Conservation (phyloP, 306 rosid genomes). For the Carpinus viminea region DNA sequence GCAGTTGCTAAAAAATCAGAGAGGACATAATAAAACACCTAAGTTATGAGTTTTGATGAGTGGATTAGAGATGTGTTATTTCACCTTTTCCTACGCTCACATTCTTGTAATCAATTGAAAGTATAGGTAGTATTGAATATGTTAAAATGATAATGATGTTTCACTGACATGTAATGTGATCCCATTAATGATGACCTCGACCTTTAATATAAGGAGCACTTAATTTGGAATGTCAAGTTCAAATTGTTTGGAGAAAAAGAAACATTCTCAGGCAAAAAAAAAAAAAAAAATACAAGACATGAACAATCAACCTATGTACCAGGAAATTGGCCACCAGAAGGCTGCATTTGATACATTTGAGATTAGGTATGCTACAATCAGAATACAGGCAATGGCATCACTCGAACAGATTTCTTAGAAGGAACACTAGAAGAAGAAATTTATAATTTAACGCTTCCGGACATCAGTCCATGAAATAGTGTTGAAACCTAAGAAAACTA, state of each 20-base stretch:
- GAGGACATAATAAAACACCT: too few relatives aligned
- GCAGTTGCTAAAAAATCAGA: not conserved
- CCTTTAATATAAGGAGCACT: too few relatives aligned
- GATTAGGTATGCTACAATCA: slow-evolving; percentile 37
- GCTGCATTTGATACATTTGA: slow-evolving; percentile 24
- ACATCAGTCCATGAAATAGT: slow-evolving; percentile 36
- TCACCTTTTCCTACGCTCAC: too few relatives aligned
- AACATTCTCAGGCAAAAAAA: not conserved
- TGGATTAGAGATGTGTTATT: too few relatives aligned
- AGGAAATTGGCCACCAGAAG: slow-evolving; percentile 14
- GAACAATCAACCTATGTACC: slow-evolving; percentile 16
- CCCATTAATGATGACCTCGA: too few relatives aligned
- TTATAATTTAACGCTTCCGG: slow-evolving; percentile 27
- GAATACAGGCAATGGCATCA: slow-evolving; percentile 9
- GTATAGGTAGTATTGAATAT: too few relatives aligned
- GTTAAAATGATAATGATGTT: too few relatives aligned
- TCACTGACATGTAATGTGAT: too few relatives aligned
- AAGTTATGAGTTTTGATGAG: too few relatives aligned
- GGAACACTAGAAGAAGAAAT: slow-evolving; percentile 25
- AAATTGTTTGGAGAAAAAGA: too few relatives aligned
- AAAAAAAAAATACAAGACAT: not conserved
- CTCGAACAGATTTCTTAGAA: slow-evolving; percentile 11
- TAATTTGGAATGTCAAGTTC: too few relatives aligned
- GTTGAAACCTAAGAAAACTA: slow-evolving; percentile 26
- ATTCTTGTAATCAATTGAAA: too few relatives aligned